These are phyloP conservation scores for Straminergon stramineum DNA, from an alignment of 225 moss, liverwort and hornwort species.

Conservation along the genomic window DNA sequence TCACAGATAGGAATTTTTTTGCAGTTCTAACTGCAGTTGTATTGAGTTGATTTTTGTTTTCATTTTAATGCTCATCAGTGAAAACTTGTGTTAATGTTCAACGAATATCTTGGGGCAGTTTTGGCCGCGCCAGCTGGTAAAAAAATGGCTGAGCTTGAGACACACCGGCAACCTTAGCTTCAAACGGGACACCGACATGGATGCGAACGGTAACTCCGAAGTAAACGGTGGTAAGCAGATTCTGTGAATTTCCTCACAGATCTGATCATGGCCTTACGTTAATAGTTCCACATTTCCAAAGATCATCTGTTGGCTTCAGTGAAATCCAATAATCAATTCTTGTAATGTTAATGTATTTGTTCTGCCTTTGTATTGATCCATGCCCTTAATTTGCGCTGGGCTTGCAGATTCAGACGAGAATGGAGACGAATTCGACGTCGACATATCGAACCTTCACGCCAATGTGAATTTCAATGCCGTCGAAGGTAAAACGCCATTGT, in stretches of 20 bases:
- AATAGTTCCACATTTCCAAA: background rate
- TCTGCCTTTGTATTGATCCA: background rate
- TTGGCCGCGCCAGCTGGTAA: slow-evolving; percentile 88
- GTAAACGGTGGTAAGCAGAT: slow-evolving; percentile 34
- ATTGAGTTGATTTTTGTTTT: background rate
- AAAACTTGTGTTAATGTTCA: background rate
- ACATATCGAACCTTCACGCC: slow-evolving; percentile 1
- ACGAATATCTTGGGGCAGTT: slow-evolving; percentile 27
- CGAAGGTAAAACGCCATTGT: slow-evolving; percentile 6
- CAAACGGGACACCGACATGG: slow-evolving; percentile 55
- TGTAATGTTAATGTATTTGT: background rate
- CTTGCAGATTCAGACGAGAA: slow-evolving; percentile 7
- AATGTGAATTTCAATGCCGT: slow-evolving; percentile 10
- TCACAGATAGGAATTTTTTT: background rate
- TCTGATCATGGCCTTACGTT: background rate
- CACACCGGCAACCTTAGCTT: slow-evolving; percentile 56
- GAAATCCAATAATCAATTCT: background rate
- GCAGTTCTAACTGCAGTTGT: background rate
- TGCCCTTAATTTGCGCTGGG: background rate
- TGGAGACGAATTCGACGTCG: background rate
- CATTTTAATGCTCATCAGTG: background rate
- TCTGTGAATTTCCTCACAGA: background rate
- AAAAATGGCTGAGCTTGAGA: slow-evolving; percentile 83
- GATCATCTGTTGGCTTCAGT: background rate
- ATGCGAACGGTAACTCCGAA: slow-evolving; percentile 8